These are phyloP conservation scores for Aegilops sharonensis DNA, from an alignment of 176 grass and related monocot genomes.

Conservation along the genomic window DNA sequence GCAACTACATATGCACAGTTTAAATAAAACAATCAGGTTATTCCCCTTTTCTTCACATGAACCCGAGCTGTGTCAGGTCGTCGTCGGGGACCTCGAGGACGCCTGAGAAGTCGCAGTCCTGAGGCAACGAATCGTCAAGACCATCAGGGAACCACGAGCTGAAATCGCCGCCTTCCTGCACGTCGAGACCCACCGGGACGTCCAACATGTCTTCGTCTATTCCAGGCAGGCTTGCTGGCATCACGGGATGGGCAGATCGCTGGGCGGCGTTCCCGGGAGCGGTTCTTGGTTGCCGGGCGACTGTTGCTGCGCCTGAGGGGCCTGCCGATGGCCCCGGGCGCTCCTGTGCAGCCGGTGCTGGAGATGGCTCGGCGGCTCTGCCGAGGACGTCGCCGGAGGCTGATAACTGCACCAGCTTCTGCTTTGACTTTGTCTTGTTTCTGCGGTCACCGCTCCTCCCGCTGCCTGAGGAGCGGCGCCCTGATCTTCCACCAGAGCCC, in stretches of 20 bases:
- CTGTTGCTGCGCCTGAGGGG: neutral
- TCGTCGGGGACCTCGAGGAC: conserved; percentile 60
- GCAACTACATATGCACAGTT: conserved; percentile 36
- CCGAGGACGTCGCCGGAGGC: conserved; percentile 61
- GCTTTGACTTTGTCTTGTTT: conserved; percentile 80
- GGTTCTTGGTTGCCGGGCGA: conserved; percentile 33
- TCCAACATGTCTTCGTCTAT: conserved; percentile 59
- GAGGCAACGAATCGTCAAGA: conserved; percentile 38
- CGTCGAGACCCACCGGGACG: conserved; percentile 49
- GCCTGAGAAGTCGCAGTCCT: conserved; percentile 56
- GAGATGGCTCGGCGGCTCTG: conserved; percentile 47
- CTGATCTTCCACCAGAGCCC: conserved; percentile 53
- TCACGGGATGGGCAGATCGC: conserved; percentile 5
- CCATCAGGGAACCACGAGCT: conserved; percentile 50
- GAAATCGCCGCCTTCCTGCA: conserved; percentile 50
- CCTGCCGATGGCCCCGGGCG: neutral
- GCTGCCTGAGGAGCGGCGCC: conserved; percentile 61
- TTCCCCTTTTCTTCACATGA: conserved; percentile 26
- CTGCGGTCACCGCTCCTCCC: conserved; percentile 67
- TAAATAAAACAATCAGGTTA: neutral
- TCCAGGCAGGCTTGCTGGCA: conserved; percentile 30
- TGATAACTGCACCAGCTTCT: conserved; percentile 76
- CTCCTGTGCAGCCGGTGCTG: conserved; percentile 4
- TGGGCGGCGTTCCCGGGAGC: conserved; percentile 17
- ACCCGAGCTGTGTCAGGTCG: conserved; percentile 66